A percentile compares a stretch with the other conserved stretches of the same genome.
Evolutionary conservation across 768 basidiomycete genomes (phyloP).

Genomic region (Melanogaster broomeanus): DNA sequence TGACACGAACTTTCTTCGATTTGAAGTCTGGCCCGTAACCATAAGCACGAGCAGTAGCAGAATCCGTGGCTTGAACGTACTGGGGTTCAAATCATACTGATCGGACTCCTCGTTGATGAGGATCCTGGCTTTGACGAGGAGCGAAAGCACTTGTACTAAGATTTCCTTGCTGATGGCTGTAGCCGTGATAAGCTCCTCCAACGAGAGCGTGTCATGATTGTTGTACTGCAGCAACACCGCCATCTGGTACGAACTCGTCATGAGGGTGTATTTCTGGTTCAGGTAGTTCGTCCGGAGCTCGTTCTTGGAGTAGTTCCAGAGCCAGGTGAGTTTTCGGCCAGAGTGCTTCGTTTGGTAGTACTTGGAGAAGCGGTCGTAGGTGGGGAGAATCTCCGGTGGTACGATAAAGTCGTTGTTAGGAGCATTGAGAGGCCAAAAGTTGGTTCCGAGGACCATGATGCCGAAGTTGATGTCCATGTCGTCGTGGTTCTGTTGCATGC

Average conservation of each 20-base stretch:
- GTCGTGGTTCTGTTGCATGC: slow-evolving; percentile 83
- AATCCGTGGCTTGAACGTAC: slow-evolving; percentile 33
- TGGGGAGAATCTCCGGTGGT: slow-evolving; percentile 82
- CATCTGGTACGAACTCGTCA: slow-evolving; percentile 95
- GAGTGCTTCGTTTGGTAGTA: slow-evolving; percentile 95
- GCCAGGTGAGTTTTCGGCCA: slow-evolving; percentile 94
- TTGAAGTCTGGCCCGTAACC: slow-evolving; percentile 65
- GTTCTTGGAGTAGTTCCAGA: slow-evolving; percentile 98
- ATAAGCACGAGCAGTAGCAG: slow-evolving; percentile 1
- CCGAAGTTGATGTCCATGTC: slow-evolving; percentile 90
- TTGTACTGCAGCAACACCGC: slow-evolving; percentile 96
- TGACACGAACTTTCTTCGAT: slow-evolving; percentile 91
- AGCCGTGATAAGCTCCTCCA: slow-evolving; percentile 76
- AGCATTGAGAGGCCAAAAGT: slow-evolving; percentile 92
- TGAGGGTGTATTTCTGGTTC: slow-evolving; percentile 93
- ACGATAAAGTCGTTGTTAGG: slow-evolving; percentile 86
- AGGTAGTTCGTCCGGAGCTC: slow-evolving; percentile 93
- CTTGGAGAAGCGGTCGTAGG: slow-evolving; percentile 87
- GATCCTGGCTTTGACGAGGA: slow-evolving; percentile 88
- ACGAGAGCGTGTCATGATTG: slow-evolving; percentile 79
- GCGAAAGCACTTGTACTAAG: slow-evolving; percentile 58
- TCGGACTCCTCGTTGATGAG: slow-evolving; percentile 86
- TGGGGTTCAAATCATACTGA: slow-evolving; percentile 90
- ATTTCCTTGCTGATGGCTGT: slow-evolving; percentile 83
- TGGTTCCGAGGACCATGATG: slow-evolving; percentile 92